Conservation (phyloP, 2,329 filamentous ascomycete species). For the Alternaria arbusti region DNA sequence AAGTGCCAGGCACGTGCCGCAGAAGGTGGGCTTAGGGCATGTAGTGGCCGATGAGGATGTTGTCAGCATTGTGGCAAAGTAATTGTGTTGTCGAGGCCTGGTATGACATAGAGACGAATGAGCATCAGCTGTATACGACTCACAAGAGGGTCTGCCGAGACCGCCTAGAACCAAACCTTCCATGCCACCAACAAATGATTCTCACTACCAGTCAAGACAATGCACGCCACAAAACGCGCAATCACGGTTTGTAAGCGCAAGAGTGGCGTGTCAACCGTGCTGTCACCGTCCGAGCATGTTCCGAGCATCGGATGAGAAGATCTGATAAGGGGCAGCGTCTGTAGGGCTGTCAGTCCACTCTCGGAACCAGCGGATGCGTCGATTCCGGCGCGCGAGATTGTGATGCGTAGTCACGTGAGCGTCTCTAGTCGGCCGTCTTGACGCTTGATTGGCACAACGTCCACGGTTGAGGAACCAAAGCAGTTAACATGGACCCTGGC, state of each 20-base stretch:
- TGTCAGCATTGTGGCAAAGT: conserved; percentile 65
- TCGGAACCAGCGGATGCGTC: conserved; percentile 7
- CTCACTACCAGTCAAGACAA: neutral
- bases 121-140: neutral
- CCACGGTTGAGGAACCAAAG: neutral
- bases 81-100: neutral
- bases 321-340: conserved; percentile 13
- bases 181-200: neutral
- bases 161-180: neutral
- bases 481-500: conserved; percentile 1
- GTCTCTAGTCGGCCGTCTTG: neutral
- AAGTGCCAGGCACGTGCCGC: conserved; percentile 91
- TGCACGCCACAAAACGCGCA: neutral
- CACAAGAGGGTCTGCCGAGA: neutral
- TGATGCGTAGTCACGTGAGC: conserved; percentile 8
- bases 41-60: conserved; percentile 74
- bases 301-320: conserved; percentile 21
- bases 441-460: conserved; percentile 10
- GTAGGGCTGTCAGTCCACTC: conserved; percentile 22
- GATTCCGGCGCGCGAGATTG: conserved; percentile 10
- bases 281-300: conserved; percentile 12
- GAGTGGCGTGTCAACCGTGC: conserved; percentile 14
- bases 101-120: neutral
- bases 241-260: neutral
- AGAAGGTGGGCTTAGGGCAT: conserved; percentile 87